Base-by-base conservation (phyloP, 345 rosid species). In the Trapa bicornis region DNA sequence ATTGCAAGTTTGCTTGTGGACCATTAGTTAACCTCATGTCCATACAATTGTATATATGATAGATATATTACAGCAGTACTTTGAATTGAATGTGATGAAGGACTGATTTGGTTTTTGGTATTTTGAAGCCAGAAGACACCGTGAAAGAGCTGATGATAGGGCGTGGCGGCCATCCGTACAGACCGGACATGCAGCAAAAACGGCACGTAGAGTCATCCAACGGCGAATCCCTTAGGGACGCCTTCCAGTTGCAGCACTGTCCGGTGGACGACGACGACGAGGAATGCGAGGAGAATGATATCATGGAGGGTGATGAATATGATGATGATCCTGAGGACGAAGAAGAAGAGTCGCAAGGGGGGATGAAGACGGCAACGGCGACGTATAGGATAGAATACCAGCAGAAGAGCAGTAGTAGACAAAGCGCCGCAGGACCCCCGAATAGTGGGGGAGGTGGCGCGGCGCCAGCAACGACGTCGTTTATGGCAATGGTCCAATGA, bases 111-210 rank as follows among this genome's bases (percentile, higher is more conserved):
- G 32, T 39, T 47, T 65, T 74, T 69, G 66, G 54, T 57, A 56
- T 38, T 6, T 60, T 74, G 76, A 74, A 74, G 76, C 76, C 73
- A 74, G 76, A 74, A 74, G 76, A 69, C 76, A 74, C 71, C 69
- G 72, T 74, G 76, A 74, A 74, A 60, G 73, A 69, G 72, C 16
- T 54, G 68, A 22, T 22, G 29, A 29, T 7, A 47, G 72, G 72
- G 62, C 69, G 61, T 33, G 38, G 38, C 16, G 45, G 39, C n/a
- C 69, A 47, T 11, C 69, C 43, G 43, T 50, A 65, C 41, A 16
- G 53, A 12, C 10, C 11, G 48, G n/a, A 64, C 52, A 60, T 17
- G 56, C 36, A 65, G 29, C 65, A 47, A 22, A 22, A 22, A 53
- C 73, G 58, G 47, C 64, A 71, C 5, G 37, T 43, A 42, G 42